These are phyloP conservation scores for Tuber umbilicatum DNA, from an alignment of 495 filamentous ascomycete genomes.

Conservation along the genomic window DNA sequence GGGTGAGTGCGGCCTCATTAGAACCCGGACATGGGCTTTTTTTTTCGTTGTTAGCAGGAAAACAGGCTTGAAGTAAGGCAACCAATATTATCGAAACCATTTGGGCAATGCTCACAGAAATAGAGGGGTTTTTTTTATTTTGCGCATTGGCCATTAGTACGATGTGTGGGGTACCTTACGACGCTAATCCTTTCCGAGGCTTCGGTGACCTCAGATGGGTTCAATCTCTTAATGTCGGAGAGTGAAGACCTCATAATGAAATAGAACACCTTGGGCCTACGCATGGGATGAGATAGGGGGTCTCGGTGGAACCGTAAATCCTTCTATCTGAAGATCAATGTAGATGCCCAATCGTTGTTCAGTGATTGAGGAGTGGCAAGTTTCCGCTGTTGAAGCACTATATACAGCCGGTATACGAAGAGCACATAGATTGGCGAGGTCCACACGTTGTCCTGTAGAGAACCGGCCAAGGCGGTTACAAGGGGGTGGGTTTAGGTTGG, in stretches of 20 bases:
- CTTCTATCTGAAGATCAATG: not conserved
- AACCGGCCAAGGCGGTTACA: not conserved
- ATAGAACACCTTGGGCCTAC: not conserved
- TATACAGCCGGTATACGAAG: not conserved
- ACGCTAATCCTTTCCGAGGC: not conserved
- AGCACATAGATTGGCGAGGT: not conserved
- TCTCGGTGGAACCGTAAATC: not conserved
- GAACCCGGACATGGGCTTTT: too few relatives aligned
- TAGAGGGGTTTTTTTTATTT: too few relatives aligned
- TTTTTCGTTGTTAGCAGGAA: too few relatives aligned
- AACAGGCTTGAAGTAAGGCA: too few relatives aligned
- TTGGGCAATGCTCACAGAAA: too few relatives aligned
- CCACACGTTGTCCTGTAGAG: not conserved
- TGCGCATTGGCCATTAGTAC: not conserved
- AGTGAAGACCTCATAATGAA: not conserved
- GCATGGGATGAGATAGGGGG: too few relatives aligned
- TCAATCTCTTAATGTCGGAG: not conserved
- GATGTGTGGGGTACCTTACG: not conserved
- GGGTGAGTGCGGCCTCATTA: too few relatives aligned
- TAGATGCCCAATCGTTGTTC: not conserved
- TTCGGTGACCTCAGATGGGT: not conserved
- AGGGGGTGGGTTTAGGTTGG: not conserved
- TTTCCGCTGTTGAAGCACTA: not conserved
- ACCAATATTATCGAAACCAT: too few relatives aligned
- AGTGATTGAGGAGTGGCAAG: not conserved